These are phyloP conservation scores for Nakazawaea holstii DNA, from an alignment of 805 yeast species.

Conservation along the genomic window DNA sequence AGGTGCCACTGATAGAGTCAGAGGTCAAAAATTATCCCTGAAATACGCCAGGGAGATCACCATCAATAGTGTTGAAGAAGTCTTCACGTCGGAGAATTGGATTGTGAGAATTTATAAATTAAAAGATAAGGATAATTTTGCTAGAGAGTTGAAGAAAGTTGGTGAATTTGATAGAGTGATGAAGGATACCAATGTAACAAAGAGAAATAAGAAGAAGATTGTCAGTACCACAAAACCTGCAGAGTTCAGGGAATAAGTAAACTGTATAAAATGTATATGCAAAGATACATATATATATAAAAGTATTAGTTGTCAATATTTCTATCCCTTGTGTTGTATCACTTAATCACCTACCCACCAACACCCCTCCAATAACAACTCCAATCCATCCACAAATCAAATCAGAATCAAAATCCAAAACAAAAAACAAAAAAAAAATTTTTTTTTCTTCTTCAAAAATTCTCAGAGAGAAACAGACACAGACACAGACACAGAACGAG, in stretches of 20 bases:
- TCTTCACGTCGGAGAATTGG: constrained; percentile 94
- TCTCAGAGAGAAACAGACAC: background rate
- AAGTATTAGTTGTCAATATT: background rate
- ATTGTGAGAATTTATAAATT: constrained; percentile 90
- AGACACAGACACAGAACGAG: background rate
- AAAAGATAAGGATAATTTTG: constrained; percentile 81
- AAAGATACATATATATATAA: background rate
- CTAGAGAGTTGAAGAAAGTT: constrained; percentile 66
- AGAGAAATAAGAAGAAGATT: constrained; percentile 11
- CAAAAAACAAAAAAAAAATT: background rate
- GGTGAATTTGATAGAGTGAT: constrained; percentile 40
- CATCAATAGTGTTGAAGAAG: constrained; percentile 84
- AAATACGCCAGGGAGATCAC: constrained; percentile 36
- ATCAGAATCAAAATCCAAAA: background rate
- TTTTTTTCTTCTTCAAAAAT: background rate
- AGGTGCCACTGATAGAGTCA: constrained; percentile 73
- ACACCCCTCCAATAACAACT: background rate
- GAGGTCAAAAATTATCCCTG: constrained; percentile 55
- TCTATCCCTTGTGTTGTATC: too few relatives aligned
- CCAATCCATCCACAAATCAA: background rate
- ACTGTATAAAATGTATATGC: background rate
- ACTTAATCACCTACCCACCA: too few relatives aligned
- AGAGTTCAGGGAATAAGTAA: constrained; percentile 6
- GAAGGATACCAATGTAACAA: constrained; percentile 1
- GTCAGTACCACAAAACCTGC: constrained; percentile 1